Evolutionary conservation across 192 early-diverging fungal species (phyloP).

Genomic region (Rhizophlyctis rosea): DNA sequence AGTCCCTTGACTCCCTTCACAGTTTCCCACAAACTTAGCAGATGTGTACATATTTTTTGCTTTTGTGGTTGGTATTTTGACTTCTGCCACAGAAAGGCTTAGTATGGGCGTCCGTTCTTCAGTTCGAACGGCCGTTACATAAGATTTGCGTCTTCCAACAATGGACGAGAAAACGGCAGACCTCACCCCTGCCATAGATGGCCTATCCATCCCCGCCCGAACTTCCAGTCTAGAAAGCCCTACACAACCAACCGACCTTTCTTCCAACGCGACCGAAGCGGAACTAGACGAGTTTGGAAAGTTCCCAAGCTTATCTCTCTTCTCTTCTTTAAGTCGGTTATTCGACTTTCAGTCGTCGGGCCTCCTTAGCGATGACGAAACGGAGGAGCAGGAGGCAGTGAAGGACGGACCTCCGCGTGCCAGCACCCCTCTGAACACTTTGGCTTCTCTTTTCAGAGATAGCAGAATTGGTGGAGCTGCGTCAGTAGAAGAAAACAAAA

Average conservation of each 20-base stretch:
- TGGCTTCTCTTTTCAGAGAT: not conserved
- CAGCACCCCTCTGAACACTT: not conserved
- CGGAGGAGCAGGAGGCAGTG: not conserved
- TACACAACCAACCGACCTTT: not conserved
- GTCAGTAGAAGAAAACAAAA: too few species aligned
- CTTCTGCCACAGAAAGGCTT: not conserved
- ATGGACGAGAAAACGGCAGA: too few species aligned
- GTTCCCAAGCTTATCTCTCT: not conserved
- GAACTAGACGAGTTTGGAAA: not conserved
- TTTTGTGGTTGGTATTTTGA: not conserved
- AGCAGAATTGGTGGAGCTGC: too few species aligned
- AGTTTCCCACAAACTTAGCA: too few species aligned
- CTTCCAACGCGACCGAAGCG: not conserved
- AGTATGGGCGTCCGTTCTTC: not conserved
- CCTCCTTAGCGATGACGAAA: not conserved
- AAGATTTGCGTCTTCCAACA: too few species aligned
- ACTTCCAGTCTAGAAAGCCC: not conserved
- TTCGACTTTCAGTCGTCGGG: not conserved
- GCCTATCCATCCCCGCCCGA: not conserved
- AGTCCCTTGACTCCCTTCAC: too few species aligned
- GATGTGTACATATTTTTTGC: too few species aligned
- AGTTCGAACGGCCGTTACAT: too few species aligned
- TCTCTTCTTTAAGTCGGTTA: not conserved
- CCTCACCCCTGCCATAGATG: not conserved
- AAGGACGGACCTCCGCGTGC: not conserved